These are phyloP conservation scores for Volvox reticuliferus DNA, from an alignment of 139 green algal genomes.

Conservation along the genomic window DNA sequence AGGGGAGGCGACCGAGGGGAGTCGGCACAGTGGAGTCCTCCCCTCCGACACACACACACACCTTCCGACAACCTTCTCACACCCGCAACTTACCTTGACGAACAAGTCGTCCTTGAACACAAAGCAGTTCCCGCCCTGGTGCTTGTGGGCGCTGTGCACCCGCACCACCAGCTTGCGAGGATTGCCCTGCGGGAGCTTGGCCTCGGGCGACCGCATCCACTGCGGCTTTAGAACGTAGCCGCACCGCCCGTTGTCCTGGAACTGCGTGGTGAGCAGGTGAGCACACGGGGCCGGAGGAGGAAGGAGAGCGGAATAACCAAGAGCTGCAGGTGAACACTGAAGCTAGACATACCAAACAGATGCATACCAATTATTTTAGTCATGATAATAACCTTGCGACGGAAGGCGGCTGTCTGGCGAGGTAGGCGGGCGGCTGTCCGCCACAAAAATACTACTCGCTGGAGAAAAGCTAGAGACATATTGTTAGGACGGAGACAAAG, in stretches of 20 bases:
- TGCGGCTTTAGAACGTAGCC: constrained; percentile 64
- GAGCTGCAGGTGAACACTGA: too few relatives aligned
- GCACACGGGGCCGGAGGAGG: neutral
- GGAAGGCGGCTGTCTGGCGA: too few relatives aligned
- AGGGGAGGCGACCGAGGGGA: neutral
- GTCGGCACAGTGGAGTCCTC: neutral
- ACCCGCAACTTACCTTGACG: constrained; percentile 26
- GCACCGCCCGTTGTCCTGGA: constrained; percentile 55
- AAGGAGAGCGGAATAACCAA: neutral
- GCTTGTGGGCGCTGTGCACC: constrained; percentile 35
- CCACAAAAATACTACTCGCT: too few relatives aligned
- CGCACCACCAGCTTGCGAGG: constrained; percentile 18
- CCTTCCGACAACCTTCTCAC: neutral
- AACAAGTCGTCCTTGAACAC: constrained; percentile 57
- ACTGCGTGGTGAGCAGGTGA: constrained; percentile 29
- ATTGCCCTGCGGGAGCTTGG: neutral
- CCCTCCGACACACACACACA: neutral
- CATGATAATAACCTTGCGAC: too few relatives aligned
- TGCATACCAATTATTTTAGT: too few relatives aligned
- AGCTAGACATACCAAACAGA: too few relatives aligned
- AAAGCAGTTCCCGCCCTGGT: constrained; percentile 21
- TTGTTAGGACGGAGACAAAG: too few relatives aligned
- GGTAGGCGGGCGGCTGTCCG: too few relatives aligned
- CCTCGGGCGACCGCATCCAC: constrained; percentile 47
- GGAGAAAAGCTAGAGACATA: too few relatives aligned